phyloP scores from a whole-genome alignment of 129 eudicot species.

The Flaveria robusta region DNA sequence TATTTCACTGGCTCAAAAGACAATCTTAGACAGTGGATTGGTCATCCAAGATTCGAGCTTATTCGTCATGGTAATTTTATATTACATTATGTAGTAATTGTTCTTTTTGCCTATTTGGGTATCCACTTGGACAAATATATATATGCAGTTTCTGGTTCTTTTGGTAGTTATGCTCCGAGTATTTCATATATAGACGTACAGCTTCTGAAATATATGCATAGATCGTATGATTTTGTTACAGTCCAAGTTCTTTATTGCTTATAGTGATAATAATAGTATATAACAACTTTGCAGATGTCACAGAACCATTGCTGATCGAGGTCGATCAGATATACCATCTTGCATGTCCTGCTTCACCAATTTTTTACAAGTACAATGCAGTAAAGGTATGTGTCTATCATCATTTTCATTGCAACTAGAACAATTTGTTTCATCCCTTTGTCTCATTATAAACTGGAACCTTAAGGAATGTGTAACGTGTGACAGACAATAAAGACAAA shows the following conservation, averaged over 20 bases:
- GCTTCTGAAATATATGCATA: neutral
- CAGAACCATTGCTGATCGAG: conserved; percentile 75
- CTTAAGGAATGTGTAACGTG: conserved; percentile 23
- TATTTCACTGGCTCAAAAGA: conserved; percentile 94
- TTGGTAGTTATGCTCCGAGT: neutral
- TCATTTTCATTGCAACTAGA: neutral
- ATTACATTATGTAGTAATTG: neutral
- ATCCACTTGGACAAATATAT: neutral
- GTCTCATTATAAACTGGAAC: neutral
- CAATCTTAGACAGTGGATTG: conserved; percentile 84
- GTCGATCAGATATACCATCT: conserved; percentile 91
- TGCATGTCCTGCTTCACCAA: conserved; percentile 97
- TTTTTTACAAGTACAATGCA: conserved; percentile 86
- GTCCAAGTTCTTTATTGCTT: neutral
- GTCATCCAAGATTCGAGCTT: conserved; percentile 95
- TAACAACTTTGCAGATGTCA: conserved; percentile 62
- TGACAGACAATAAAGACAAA: conserved; percentile 90
- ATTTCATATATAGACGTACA: neutral
- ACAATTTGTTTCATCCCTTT: neutral
- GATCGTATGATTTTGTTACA: neutral
- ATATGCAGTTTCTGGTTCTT: neutral
- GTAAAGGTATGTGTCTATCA: conserved; percentile 59
- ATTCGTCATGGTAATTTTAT: conserved; percentile 73
- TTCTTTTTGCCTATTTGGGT: conserved; percentile 1
- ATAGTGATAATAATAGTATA: neutral